Percentiles rank a stretch among this genome's conserved stretches.
Evolutionary conservation across 2,329 filamentous ascomycete genomes (phyloP).

Genomic region (Venturia asperata): DNA sequence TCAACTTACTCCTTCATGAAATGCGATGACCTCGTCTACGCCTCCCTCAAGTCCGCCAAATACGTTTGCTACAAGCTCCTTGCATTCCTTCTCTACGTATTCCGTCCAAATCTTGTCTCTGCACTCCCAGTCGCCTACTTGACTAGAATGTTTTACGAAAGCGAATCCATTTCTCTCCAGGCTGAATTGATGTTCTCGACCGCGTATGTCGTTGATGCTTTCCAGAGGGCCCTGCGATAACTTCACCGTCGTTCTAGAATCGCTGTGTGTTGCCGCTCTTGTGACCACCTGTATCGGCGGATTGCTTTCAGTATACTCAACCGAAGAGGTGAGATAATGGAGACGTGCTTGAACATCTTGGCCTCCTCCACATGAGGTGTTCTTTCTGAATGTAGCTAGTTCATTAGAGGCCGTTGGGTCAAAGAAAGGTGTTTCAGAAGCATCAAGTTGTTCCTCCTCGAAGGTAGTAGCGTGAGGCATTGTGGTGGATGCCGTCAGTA

Average conservation of each 20-base stretch:
- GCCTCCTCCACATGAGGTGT: background rate
- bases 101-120: conserved; percentile 18
- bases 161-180: conserved; percentile 20
- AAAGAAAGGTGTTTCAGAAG: background rate
- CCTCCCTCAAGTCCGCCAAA: conserved; percentile 15
- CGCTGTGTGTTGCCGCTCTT: conserved; percentile 22
- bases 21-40: conserved; percentile 17
- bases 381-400: background rate
- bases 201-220: conserved; percentile 18
- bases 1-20: conserved; percentile 17
- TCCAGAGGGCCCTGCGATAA: conserved; percentile 17
- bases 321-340: conserved; percentile 26
- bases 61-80: conserved; percentile 9
- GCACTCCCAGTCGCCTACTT: conserved; percentile 16
- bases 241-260: conserved; percentile 24
- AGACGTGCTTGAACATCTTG: conserved; percentile 24
- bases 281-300: conserved; percentile 26
- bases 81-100: conserved; percentile 17
- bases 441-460: background rate
- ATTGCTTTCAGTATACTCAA: conserved; percentile 25
- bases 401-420: background rate
- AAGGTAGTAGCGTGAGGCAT: conserved; percentile 6
- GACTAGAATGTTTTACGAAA: conserved; percentile 15
- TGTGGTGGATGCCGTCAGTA: background rate
- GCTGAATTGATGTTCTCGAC: conserved; percentile 19